Conservation (phyloP, 2,329 filamentous ascomycete genomes). For the Aspergillus sp. region DNA sequence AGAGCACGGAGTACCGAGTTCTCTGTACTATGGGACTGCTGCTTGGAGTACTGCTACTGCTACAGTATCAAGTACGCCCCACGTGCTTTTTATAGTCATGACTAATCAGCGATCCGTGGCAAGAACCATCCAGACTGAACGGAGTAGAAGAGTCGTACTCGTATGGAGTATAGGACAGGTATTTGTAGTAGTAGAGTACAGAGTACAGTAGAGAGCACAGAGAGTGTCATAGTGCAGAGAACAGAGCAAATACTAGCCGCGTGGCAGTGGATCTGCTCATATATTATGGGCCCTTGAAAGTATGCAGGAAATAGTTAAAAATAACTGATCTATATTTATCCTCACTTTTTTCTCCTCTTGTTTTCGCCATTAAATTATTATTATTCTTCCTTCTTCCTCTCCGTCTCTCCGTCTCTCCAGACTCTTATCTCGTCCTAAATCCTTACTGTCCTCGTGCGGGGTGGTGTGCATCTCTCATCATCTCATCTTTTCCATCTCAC, state of each 20-base stretch:
- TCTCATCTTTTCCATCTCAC: background rate
- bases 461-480: background rate
- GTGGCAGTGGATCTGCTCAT: background rate
- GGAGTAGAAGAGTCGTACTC: too few relatives aligned
- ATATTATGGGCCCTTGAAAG: background rate
- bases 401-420: background rate
- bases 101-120: too few relatives aligned
- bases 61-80: too few relatives aligned
- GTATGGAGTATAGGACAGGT: too few relatives aligned
- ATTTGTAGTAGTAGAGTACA: too few relatives aligned
- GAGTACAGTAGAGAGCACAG: too few relatives aligned
- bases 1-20: background rate
- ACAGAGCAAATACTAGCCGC: background rate
- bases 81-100: too few relatives aligned
- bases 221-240: too few relatives aligned
- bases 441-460: background rate
- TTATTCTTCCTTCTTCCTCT: slow-evolving; percentile 1
- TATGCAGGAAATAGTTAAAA: background rate
- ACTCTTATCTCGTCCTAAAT: background rate
- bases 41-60: too few relatives aligned
- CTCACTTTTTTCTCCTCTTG: background rate
- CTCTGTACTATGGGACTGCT: background rate
- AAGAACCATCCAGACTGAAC: too few relatives aligned
- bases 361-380: background rate
- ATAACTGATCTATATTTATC: background rate